Conservation (phyloP, 108 stramenopile species). For the Cyclostephanos invisitatus region DNA sequence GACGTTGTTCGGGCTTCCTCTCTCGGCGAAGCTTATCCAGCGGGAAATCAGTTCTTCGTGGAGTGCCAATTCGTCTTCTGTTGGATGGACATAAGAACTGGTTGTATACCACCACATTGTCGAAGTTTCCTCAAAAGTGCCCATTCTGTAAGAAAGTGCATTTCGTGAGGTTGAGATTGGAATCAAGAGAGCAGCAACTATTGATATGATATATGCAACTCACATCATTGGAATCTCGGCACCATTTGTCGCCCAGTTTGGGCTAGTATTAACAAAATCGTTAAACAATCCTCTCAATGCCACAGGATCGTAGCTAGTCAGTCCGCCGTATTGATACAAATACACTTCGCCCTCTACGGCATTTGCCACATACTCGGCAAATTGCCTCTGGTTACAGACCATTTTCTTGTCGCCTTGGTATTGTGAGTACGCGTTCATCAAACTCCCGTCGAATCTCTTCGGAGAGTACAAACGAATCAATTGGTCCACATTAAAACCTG, state of each 20-base stretch:
- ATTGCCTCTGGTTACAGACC: slow-evolving; percentile 1
- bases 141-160: background rate
- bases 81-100: background rate
- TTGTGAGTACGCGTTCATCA: slow-evolving; percentile 9
- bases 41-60: background rate
- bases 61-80: background rate
- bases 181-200: background rate
- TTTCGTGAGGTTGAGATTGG: background rate
- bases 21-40: background rate
- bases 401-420: slow-evolving; percentile 4
- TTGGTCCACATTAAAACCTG: background rate
- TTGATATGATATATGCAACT: background rate
- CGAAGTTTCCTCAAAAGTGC: background rate
- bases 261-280: background rate
- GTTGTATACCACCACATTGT: background rate
- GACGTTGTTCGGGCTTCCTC: background rate
- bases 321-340: slow-evolving; percentile 3
- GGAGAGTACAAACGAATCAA: slow-evolving; percentile 3
- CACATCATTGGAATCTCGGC: slow-evolving; percentile 6
- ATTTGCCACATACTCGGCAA: slow-evolving; percentile 10
- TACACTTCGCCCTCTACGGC: background rate
- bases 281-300: slow-evolving; percentile 6
- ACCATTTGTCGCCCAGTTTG: background rate
- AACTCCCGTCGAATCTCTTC: background rate
- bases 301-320: slow-evolving; percentile 1